Evolutionary conservation across 1,139 yeast species (phyloP).

Genomic region (Lizanozyma gosingica): DNA sequence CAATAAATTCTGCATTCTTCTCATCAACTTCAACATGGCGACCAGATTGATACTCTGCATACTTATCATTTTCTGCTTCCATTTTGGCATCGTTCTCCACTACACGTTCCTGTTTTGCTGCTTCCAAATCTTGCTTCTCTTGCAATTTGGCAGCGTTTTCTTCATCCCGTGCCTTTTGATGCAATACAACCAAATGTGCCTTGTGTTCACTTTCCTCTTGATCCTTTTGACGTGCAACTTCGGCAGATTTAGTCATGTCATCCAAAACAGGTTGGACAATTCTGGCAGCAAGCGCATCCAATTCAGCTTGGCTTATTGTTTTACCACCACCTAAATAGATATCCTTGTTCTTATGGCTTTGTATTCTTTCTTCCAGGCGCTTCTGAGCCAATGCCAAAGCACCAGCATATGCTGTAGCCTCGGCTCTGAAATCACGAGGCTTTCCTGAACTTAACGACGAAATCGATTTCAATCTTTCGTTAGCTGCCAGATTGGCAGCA

Average conservation of each 20-base stretch:
- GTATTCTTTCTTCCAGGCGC: conserved; percentile 48
- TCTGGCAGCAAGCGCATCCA: conserved; percentile 73
- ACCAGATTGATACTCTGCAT: conserved; percentile 9
- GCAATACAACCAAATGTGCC: conserved; percentile 19
- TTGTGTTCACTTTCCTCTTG: conserved; percentile 16
- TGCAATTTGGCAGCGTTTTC: conserved; percentile 8
- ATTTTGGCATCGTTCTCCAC: conserved; percentile 4
- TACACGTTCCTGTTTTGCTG: conserved; percentile 5
- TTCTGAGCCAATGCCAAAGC: conserved; percentile 62
- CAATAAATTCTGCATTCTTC: conserved; percentile 14
- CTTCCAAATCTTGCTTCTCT: conserved; percentile 6
- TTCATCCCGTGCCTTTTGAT: conserved; percentile 19
- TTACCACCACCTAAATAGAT: conserved; percentile 87
- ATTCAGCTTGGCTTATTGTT: conserved; percentile 64
- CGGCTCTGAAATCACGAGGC: conserved; percentile 28
- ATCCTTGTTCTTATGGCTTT: conserved; percentile 28
- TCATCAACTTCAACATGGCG: conserved; percentile 11
- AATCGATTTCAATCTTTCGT: conserved; percentile 36
- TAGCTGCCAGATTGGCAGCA: conserved; percentile 54
- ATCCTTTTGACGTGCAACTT: conserved; percentile 62
- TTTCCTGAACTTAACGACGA: conserved; percentile 17
- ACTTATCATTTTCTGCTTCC: conserved; percentile 13
- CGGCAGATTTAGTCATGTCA: conserved; percentile 67
- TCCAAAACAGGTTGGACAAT: conserved; percentile 79
- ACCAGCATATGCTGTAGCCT: conserved; percentile 36